phyloP scores from a whole-genome alignment of 2,329 filamentous ascomycete genomes.

The Albifimbria verrucaria region DNA sequence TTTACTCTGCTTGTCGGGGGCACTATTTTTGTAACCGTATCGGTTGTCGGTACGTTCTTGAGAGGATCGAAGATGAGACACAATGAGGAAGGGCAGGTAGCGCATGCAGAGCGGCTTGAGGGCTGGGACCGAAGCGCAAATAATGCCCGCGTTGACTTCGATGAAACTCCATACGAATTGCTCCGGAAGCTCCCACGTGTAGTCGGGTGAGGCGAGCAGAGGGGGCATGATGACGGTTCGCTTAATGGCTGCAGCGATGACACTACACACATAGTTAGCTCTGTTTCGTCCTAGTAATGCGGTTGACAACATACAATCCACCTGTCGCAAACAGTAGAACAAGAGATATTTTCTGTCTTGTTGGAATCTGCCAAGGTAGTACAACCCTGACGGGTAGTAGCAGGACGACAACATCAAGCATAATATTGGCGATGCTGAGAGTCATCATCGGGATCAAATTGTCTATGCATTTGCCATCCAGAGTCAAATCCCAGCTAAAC shows the following conservation, averaged over 20 bases:
- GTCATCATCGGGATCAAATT: slow-evolving; percentile 26
- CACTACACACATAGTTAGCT: slow-evolving; percentile 10
- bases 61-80: slow-evolving; percentile 17
- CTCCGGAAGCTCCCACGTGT: slow-evolving; percentile 20
- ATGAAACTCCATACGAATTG: slow-evolving; percentile 41
- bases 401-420: slow-evolving; percentile 44
- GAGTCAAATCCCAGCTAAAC: slow-evolving; percentile 38
- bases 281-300: accelerated
- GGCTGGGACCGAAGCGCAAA: slow-evolving; percentile 46
- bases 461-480: slow-evolving; percentile 35
- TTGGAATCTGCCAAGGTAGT: slow-evolving; percentile 42
- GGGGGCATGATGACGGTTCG: slow-evolving; percentile 21
- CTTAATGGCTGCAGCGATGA: slow-evolving; percentile 24
- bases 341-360: slow-evolving; percentile 48
- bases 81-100: slow-evolving; percentile 22
- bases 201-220: slow-evolving; percentile 18
- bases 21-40: slow-evolving; percentile 11
- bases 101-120: slow-evolving; percentile 45
- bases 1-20: slow-evolving; percentile 13
- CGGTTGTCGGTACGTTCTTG: slow-evolving; percentile 9
- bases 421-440: slow-evolving; percentile 34
- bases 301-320: slow-evolving; percentile 18
- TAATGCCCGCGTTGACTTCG: slow-evolving; percentile 47
- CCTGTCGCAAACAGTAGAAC: slow-evolving; percentile 37
- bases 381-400: slow-evolving; percentile 41